Percentiles rank a stretch among this genome's conserved stretches.
Conservation (phyloP, 805 yeast genomes). For the Candida sonorensis region DNA sequence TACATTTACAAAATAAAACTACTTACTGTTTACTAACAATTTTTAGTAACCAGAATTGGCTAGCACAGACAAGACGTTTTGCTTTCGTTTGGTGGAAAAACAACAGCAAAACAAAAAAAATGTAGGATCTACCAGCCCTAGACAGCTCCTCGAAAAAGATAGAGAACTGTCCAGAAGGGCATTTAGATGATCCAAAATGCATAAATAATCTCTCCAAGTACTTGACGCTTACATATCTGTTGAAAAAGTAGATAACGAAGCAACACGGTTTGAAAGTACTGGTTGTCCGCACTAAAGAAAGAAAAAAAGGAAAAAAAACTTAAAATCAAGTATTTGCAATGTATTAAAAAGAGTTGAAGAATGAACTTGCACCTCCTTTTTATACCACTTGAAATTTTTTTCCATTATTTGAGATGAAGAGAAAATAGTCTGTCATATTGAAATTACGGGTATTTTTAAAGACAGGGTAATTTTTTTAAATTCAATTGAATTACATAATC, state of each 20-base stretch:
- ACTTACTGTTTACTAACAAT: too few species aligned
- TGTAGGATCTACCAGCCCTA: slow-evolving; percentile 73
- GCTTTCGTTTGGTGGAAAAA: too few species aligned
- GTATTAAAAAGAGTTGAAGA: background rate
- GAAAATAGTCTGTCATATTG: too few species aligned
- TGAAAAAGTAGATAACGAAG: slow-evolving; percentile 34
- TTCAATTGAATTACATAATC: too few species aligned
- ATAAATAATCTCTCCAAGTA: slow-evolving; percentile 55
- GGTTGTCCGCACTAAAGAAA: slow-evolving; percentile 66
- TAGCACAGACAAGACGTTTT: too few species aligned
- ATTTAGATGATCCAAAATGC: slow-evolving; percentile 52
- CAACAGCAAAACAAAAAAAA: slow-evolving; percentile 4
- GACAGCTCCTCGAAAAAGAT: slow-evolving; percentile 23
- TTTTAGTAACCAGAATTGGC: background rate
- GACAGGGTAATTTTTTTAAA: too few species aligned
- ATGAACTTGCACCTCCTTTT: too few species aligned
- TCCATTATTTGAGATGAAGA: too few species aligned
- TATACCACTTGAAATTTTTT: too few species aligned
- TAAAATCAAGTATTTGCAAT: background rate
- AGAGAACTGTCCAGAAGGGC: slow-evolving; percentile 47
- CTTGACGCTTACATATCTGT: slow-evolving; percentile 56
- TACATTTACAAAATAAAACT: too few species aligned
- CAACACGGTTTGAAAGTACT: slow-evolving; percentile 68
- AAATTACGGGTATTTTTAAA: too few species aligned
- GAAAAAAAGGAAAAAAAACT: slow-evolving; percentile 3